Evolutionary conservation across 306 rosid species (phyloP).

Genomic region (Cicer cuneatum): DNA sequence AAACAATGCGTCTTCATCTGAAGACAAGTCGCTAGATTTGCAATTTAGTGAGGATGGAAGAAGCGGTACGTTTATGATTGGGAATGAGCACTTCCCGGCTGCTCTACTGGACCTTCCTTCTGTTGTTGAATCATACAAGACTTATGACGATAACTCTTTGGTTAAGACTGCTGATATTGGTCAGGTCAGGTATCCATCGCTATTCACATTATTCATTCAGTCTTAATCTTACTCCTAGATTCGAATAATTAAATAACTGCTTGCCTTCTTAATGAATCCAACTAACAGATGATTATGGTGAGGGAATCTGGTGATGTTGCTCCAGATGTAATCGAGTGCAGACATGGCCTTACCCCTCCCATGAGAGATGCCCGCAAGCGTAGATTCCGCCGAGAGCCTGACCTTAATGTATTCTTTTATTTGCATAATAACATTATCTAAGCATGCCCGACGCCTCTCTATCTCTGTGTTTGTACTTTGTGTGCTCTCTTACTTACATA

Average conservation of each 20-base stretch:
- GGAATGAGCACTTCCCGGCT: slow-evolving; percentile 74
- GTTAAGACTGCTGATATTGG: slow-evolving; percentile 70
- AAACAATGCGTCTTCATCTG: slow-evolving; percentile 45
- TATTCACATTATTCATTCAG: slow-evolving; percentile 10
- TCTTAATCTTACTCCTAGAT: not conserved
- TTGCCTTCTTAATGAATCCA: slow-evolving; percentile 1
- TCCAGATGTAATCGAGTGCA: slow-evolving; percentile 70
- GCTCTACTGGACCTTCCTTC: slow-evolving; percentile 86
- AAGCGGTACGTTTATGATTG: slow-evolving; percentile 48
- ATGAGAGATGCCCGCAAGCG: slow-evolving; percentile 96
- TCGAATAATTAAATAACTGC: not conserved
- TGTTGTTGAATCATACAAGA: slow-evolving; percentile 80
- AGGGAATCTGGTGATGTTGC: slow-evolving; percentile 52
- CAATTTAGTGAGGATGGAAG: slow-evolving; percentile 49
- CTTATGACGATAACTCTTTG: slow-evolving; percentile 79
- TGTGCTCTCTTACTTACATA: not conserved
- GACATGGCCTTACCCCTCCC: slow-evolving; percentile 97
- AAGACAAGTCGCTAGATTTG: slow-evolving; percentile 51
- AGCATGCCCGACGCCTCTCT: not conserved
- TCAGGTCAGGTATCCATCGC: slow-evolving; percentile 41
- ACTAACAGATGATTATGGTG: slow-evolving; percentile 51
- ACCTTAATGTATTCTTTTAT: slow-evolving; percentile 67
- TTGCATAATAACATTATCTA: not conserved
- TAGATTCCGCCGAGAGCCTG: slow-evolving; percentile 93
- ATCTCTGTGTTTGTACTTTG: not conserved